Base-by-base conservation (phyloP, 2,329 filamentous ascomycete species). In the Colletotrichum plurivorum region DNA sequence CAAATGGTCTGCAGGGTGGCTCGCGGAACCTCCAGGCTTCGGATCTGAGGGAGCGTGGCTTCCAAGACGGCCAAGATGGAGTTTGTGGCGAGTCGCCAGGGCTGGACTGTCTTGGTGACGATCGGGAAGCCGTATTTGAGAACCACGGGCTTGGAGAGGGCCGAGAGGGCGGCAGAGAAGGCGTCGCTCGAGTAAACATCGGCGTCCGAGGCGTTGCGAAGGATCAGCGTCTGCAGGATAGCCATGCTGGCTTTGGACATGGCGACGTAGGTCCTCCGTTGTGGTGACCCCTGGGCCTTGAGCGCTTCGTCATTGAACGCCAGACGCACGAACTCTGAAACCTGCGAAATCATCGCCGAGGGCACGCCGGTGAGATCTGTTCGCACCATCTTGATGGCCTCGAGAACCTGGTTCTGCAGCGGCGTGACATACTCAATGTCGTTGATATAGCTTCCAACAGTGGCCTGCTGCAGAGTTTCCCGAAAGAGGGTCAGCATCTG, bases 161-260 rank as follows among this genome's bases (percentile, higher is more conserved):
- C 90, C 4, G 85, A 83, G 5, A 98, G 79, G 0, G 90, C 89
- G 7, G 86, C 84, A 1, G 88, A 80, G 25, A 97, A 84, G 1
- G 93, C 90, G 1, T 90, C 90, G 52, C 89, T 90, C 1, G 82
- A 83, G 75, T 95, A 94, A 0, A 97, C 88, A 43, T 92, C 89
- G n/a, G 83, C 76, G 25, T 93, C 89, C 0, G 82, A 78, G 0
- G 89, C 86, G 71, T 93, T 90, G 16, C 84, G 80, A 4, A 89
- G 79, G 4, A 92, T 83, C 2, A 94, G 80, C 0, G 81, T 82
- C 71, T 92, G 85, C 2, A 97, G 79, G 53, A 94, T 87, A 2
- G 86, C 83, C 87, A 97, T 96, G 67, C 92, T 90, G 20, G 89
- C 89, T 78, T 96, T 97, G 1, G 95, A 94, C 76, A 98, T 88